Evolutionary conservation across 768 basidiomycete genomes (phyloP).

Genomic region (Xerocomellus dryophilus): DNA sequence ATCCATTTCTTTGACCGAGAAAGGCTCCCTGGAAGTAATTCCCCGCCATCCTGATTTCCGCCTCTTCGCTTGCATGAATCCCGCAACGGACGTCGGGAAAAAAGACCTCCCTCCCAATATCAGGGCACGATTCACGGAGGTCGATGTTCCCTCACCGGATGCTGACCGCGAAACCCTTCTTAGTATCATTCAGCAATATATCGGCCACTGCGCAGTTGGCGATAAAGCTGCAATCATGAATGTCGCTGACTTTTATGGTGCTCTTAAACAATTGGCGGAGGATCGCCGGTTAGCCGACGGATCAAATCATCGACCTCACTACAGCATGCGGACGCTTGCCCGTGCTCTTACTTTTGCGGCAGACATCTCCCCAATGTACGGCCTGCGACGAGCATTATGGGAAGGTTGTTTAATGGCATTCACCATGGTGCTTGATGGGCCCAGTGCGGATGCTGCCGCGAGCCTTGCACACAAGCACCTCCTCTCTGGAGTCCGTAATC

Average conservation of each 20-base stretch:
- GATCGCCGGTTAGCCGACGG: conserved; percentile 86
- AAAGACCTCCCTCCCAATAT: conserved; percentile 93
- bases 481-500: conserved; percentile 75
- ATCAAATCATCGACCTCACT: conserved; percentile 89
- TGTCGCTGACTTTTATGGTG: conserved; percentile 84
- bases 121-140: conserved; percentile 89
- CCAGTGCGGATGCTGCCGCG: conserved; percentile 65
- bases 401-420: conserved; percentile 98
- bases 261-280: conserved; percentile 73
- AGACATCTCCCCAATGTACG: conserved; percentile 72
- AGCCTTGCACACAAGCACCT: conserved; percentile 74
- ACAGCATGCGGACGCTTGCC: conserved; percentile 93
- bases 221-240: conserved; percentile 89
- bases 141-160: conserved; percentile 94
- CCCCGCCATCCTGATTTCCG: conserved; percentile 94
- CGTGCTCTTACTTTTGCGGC: conserved; percentile 89
- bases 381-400: conserved; percentile 85
- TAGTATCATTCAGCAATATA: conserved; percentile 84
- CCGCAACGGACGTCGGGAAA: conserved; percentile 97
- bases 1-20: conserved; percentile 90
- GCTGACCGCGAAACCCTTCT: conserved; percentile 86
- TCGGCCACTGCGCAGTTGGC: conserved; percentile 75
- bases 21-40: conserved; percentile 86
- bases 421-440: conserved; percentile 85
- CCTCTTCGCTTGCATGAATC: conserved; percentile 99